Evolutionary conservation across 73 alveolate species (phyloP).

Genomic region (Paraurostyla sp.): DNA sequence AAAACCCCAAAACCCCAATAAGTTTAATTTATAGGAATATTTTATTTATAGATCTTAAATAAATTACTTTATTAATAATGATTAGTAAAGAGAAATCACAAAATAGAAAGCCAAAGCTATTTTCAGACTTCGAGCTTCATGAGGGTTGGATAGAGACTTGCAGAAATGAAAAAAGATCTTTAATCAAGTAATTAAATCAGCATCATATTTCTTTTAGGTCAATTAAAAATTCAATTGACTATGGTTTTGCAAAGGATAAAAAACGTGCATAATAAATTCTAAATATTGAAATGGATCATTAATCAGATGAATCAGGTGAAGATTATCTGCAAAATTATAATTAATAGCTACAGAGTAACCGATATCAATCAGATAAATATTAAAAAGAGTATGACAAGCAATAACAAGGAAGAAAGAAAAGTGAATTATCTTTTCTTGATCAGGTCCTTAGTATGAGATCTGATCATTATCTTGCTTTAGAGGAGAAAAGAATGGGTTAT

Average conservation of each 20-base stretch:
- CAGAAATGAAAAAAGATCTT: conserved; percentile 40
- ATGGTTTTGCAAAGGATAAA: conserved; percentile 41
- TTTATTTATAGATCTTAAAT: too few relatives aligned
- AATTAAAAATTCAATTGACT: conserved; percentile 29
- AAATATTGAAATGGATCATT: conserved; percentile 18
- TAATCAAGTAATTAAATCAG: conserved; percentile 1
- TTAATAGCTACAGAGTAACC: not conserved
- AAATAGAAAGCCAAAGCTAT: conserved; percentile 15
- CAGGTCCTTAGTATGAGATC: not conserved
- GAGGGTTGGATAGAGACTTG: conserved; percentile 63
- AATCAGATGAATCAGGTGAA: conserved; percentile 19
- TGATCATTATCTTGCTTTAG: conserved; percentile 7
- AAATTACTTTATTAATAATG: too few relatives aligned
- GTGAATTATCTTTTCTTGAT: conserved; percentile 3
- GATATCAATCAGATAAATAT: not conserved
- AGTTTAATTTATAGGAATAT: too few relatives aligned
- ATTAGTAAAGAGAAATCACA: conserved; percentile 8
- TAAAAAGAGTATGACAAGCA: not conserved
- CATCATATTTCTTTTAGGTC: not conserved
- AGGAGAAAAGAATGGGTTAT: conserved; percentile 2
- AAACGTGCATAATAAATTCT: conserved; percentile 36
- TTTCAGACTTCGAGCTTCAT: conserved; percentile 42
- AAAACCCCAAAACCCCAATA: too few relatives aligned
- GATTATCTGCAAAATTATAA: not conserved
- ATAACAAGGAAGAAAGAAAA: not conserved